Evolutionary conservation across 2,329 filamentous ascomycete species (phyloP).

Genomic region (Amphichorda felina): DNA sequence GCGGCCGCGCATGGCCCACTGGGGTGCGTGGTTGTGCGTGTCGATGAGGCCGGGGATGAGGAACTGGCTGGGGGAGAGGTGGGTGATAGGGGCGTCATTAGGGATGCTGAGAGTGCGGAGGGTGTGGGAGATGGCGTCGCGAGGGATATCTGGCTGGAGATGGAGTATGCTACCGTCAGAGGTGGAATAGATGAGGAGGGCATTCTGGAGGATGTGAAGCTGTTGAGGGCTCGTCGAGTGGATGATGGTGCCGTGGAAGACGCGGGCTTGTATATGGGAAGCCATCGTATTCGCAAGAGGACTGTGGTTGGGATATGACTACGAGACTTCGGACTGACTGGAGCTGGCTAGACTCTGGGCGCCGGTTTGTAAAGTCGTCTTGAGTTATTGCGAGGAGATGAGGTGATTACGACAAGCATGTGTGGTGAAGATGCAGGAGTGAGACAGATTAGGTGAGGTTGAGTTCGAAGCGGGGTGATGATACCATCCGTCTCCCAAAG

Average conservation of each 20-base stretch:
- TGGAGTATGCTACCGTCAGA: conserved; percentile 11
- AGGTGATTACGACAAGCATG: too few relatives aligned
- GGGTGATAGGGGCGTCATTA: conserved; percentile 1
- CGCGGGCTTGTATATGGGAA: not conserved
- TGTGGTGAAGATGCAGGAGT: too few relatives aligned
- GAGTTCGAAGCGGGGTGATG: too few relatives aligned
- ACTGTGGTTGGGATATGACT: not conserved
- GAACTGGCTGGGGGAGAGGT: conserved; percentile 31
- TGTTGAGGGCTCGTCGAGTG: conserved; percentile 21
- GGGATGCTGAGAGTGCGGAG: conserved; percentile 4
- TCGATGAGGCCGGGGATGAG: conserved; percentile 51
- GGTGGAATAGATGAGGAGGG: conserved; percentile 17
- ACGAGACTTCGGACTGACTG: too few relatives aligned
- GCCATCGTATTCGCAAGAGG: not conserved
- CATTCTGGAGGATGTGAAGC: conserved; percentile 24
- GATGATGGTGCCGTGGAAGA: conserved; percentile 28
- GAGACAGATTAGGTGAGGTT: too few relatives aligned
- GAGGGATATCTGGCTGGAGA: conserved; percentile 8
- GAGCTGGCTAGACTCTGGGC: too few relatives aligned
- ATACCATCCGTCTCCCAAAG: too few relatives aligned
- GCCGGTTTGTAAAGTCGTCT: too few relatives aligned
- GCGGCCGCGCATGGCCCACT: conserved; percentile 36
- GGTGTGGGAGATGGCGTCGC: conserved; percentile 6
- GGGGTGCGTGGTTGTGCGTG: conserved; percentile 57
- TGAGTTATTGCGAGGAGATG: too few relatives aligned